Evolutionary conservation across 192 early-diverging fungal genomes (phyloP).

Genomic region (Oehlia diaphana): DNA sequence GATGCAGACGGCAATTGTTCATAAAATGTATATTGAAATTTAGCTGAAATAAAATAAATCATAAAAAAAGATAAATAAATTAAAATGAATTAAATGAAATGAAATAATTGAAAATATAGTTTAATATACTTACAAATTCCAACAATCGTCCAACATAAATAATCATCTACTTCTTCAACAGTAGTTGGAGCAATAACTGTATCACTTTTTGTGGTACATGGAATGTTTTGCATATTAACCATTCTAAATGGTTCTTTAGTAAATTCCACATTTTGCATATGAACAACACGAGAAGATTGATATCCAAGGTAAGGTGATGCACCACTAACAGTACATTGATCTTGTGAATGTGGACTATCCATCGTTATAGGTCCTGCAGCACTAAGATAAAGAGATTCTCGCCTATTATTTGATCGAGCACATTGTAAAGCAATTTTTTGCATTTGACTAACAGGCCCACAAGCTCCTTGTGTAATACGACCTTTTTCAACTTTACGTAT

Average conservation of each 20-base stretch:
- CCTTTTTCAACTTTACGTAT: conserved; percentile 82
- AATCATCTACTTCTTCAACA: conserved; percentile 65
- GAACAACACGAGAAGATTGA: conserved; percentile 27
- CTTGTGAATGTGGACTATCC: conserved; percentile 24
- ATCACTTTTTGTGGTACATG: not conserved
- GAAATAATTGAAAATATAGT: too few relatives aligned
- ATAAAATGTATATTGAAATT: conserved; percentile 2
- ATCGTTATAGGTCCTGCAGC: conserved; percentile 38
- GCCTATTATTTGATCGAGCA: conserved; percentile 30
- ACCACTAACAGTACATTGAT: conserved; percentile 21
- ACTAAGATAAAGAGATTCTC: conserved; percentile 43
- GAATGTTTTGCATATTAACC: conserved; percentile 25
- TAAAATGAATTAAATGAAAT: too few relatives aligned
- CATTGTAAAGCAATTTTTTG: conserved; percentile 75
- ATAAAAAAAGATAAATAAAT: too few relatives aligned
- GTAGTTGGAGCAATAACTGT: not conserved
- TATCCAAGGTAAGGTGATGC: conserved; percentile 26
- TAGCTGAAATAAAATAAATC: not conserved
- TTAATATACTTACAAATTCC: conserved; percentile 61
- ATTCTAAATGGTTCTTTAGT: conserved; percentile 35
- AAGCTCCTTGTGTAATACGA: conserved; percentile 58
- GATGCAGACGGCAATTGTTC: not conserved
- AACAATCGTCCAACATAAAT: conserved; percentile 85
- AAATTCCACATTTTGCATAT: conserved; percentile 27
- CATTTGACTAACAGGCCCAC: conserved; percentile 80